These are phyloP conservation scores for Tuber microsphaerosporum DNA, from an alignment of 495 filamentous ascomycete genomes.

Conservation along the genomic window DNA sequence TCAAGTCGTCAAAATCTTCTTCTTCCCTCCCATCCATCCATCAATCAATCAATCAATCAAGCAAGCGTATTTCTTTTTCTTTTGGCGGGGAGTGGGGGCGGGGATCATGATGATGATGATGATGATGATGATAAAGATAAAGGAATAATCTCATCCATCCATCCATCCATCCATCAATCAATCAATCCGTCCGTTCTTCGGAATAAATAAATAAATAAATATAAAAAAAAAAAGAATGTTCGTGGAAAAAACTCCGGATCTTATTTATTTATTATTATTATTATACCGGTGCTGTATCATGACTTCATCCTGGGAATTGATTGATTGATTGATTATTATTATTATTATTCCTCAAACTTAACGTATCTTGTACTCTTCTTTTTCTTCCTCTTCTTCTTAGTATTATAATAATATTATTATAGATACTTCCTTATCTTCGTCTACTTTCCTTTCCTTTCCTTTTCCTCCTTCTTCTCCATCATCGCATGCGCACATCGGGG, in stretches of 20 bases:
- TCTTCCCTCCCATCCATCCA: not conserved
- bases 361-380: no score
- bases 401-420: not conserved
- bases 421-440: not conserved
- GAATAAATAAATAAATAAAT: no score
- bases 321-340: no score
- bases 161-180: not conserved
- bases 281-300: no score
- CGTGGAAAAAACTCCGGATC: not conserved
- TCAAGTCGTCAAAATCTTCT: not conserved
- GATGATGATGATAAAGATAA: not conserved
- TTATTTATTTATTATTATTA: no score
- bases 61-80: not conserved
- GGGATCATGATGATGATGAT: not conserved
- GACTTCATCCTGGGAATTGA: no score
- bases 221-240: not conserved
- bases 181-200: no score
- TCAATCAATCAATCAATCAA: not conserved
- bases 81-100: no score
- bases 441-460: not conserved
- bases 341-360: no score
- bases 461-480: no score
- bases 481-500: not conserved
- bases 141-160: not conserved
- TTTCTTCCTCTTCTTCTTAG: not conserved